These are phyloP conservation scores for Wickerhamomyces chambardii DNA, from an alignment of 805 yeast genomes.

Conservation along the genomic window DNA sequence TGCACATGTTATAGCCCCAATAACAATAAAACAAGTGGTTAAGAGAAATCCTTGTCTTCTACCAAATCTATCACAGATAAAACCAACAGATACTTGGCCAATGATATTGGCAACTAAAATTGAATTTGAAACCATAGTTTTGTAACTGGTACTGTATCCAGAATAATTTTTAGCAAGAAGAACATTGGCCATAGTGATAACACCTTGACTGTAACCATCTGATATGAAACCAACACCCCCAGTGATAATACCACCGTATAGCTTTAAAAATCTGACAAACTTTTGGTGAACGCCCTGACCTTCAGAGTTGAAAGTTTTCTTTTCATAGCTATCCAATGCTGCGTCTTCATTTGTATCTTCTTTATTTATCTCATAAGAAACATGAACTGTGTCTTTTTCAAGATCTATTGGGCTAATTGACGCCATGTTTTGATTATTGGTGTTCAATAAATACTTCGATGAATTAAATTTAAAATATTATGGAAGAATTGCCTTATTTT, in stretches of 20 bases:
- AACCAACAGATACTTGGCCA: slow-evolving; percentile 52
- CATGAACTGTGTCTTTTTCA: no score
- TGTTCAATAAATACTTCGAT: no score
- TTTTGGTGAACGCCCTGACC: not conserved
- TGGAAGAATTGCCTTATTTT: no score
- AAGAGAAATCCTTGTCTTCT: slow-evolving; percentile 52
- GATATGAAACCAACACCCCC: slow-evolving; percentile 16
- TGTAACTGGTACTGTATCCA: slow-evolving; percentile 11
- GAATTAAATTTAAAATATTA: no score
- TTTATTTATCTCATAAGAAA: no score
- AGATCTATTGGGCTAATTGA: no score
- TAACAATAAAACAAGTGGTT: slow-evolving; percentile 47
- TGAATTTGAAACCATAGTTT: slow-evolving; percentile 26
- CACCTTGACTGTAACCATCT: slow-evolving; percentile 20
- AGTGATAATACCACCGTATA: slow-evolving; percentile 8
- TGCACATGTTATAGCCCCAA: slow-evolving; percentile 50
- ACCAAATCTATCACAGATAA: slow-evolving; percentile 48
- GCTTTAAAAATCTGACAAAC: not conserved
- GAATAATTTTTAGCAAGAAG: slow-evolving; percentile 10
- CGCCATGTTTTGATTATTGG: no score
- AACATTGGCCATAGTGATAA: slow-evolving; percentile 17
- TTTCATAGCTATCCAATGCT: no score
- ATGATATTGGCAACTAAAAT: slow-evolving; percentile 47
- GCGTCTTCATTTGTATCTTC: no score
- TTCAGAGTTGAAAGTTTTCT: no score